These are phyloP conservation scores for Metschnikowia vanudenii DNA, from an alignment of 805 yeast genomes.

Conservation along the genomic window DNA sequence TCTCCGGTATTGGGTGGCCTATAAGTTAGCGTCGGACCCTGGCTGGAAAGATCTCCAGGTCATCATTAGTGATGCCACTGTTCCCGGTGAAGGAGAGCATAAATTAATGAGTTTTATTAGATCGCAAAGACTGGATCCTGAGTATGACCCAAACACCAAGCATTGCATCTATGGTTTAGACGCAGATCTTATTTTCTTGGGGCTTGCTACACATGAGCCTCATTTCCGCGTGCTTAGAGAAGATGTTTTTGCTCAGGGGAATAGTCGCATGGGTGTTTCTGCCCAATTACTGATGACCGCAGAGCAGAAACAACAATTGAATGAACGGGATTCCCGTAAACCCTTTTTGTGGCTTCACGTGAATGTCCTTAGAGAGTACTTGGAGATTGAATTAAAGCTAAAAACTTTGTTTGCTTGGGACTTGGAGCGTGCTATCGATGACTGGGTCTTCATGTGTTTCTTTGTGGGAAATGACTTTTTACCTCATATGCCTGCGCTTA, in stretches of 20 bases:
- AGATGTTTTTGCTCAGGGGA: conserved; percentile 84
- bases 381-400: conserved; percentile 79
- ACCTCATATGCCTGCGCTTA: conserved; percentile 93
- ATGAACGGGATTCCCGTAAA: conserved; percentile 52
- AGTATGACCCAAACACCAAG: conserved; percentile 87
- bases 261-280: conserved; percentile 45
- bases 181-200: conserved; percentile 95
- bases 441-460: conserved; percentile 98
- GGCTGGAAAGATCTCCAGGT: conserved; percentile 92
- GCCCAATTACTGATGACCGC: conserved; percentile 60
- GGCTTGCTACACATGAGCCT: conserved; percentile 97
- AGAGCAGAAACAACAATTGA: conserved; percentile 47
- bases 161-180: conserved; percentile 97
- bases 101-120: conserved; percentile 95
- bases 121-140: conserved; percentile 81
- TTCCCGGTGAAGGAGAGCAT: conserved; percentile 99
- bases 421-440: conserved; percentile 93
- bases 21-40: conserved; percentile 82
- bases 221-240: conserved; percentile 92
- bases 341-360: conserved; percentile 95
- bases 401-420: conserved; percentile 74
- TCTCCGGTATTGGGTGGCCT: conserved; percentile 87
- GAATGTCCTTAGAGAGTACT: conserved; percentile 81
- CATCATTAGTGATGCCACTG: conserved; percentile 91
- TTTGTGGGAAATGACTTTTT: conserved; percentile 98